These are phyloP conservation scores for Talaromyces sp. DNA, from an alignment of 2,329 filamentous ascomycete species.

Conservation along the genomic window DNA sequence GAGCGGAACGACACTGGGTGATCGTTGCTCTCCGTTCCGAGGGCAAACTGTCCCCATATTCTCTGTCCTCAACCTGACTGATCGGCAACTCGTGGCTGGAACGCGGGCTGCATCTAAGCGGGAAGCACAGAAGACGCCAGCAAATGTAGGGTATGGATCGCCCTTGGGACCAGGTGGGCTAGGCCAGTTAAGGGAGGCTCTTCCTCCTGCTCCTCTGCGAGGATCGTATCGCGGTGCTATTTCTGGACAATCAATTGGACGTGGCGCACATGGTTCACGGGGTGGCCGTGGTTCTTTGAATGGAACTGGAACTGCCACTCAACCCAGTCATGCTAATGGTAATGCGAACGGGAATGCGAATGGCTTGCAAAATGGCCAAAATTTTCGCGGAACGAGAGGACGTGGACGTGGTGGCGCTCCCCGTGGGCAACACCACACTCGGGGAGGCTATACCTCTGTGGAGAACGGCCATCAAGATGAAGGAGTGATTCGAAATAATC, in stretches of 20 bases:
- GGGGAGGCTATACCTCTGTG: slow-evolving; percentile 36
- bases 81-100: slow-evolving; percentile 69
- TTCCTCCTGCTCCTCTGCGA: slow-evolving; percentile 52
- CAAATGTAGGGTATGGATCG: slow-evolving; percentile 50
- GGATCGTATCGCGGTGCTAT: slow-evolving; percentile 57
- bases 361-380: slow-evolving; percentile 20
- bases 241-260: slow-evolving; percentile 38
- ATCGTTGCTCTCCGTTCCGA: slow-evolving; percentile 86
- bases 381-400: slow-evolving; percentile 33
- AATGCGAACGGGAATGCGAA: slow-evolving; percentile 27
- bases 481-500: slow-evolving; percentile 53
- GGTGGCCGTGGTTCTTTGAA: slow-evolving; percentile 31
- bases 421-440: slow-evolving; percentile 28
- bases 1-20: slow-evolving; percentile 88
- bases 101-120: slow-evolving; percentile 38
- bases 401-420: slow-evolving; percentile 16
- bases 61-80: slow-evolving; percentile 81
- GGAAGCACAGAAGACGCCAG: slow-evolving; percentile 49
- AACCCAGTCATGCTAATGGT: slow-evolving; percentile 30
- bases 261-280: slow-evolving; percentile 19
- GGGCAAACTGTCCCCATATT: slow-evolving; percentile 84
- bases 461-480: slow-evolving; percentile 49
- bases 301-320: slow-evolving; percentile 18
- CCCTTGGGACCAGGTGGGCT: slow-evolving; percentile 54
- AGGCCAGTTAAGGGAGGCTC: slow-evolving; percentile 55